A percentile compares a stretch with the other conserved stretches of the same genome.
These are phyloP conservation scores for Rhodotorula sphaerocarpa DNA, from an alignment of 768 basidiomycete genomes.

Conservation along the genomic window DNA sequence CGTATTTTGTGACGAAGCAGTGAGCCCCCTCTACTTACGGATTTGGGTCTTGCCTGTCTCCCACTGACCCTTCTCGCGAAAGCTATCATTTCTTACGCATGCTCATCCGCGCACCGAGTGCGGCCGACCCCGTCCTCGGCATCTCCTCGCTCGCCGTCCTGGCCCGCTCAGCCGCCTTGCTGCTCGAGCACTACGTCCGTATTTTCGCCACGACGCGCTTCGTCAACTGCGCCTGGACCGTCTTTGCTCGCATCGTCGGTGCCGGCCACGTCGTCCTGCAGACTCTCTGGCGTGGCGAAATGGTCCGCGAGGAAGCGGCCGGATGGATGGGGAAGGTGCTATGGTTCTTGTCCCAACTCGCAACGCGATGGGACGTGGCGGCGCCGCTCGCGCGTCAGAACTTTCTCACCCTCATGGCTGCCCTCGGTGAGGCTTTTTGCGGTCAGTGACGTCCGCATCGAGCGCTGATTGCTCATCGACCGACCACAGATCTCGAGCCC, in stretches of 20 bases:
- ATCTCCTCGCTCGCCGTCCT: slow-evolving; percentile 8
- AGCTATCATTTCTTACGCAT: slow-evolving; percentile 4
- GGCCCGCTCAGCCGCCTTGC: neutral
- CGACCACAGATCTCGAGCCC: neutral
- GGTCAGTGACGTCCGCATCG: neutral
- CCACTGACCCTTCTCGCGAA: neutral
- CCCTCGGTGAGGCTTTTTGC: neutral
- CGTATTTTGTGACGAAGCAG: neutral
- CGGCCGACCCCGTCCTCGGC: slow-evolving; percentile 3
- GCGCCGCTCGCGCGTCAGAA: neutral
- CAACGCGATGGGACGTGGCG: neutral
- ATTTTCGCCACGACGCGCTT: neutral
- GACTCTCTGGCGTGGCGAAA: neutral
- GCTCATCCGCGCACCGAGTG: slow-evolving; percentile 1
- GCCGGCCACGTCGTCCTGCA: slow-evolving; percentile 6
- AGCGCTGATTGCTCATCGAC: too few relatives aligned
- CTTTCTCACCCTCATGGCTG: neutral
- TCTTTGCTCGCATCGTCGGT: slow-evolving; percentile 8
- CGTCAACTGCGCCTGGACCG: slow-evolving; percentile 8
- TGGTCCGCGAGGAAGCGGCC: neutral
- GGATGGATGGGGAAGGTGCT: neutral
- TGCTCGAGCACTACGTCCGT: neutral
- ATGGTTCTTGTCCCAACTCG: slow-evolving; percentile 1
- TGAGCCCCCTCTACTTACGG: neutral
- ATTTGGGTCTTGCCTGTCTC: too few relatives aligned